These are phyloP conservation scores for Yamadazyma sp. DNA, from an alignment of 805 yeast species.

Conservation along the genomic window DNA sequence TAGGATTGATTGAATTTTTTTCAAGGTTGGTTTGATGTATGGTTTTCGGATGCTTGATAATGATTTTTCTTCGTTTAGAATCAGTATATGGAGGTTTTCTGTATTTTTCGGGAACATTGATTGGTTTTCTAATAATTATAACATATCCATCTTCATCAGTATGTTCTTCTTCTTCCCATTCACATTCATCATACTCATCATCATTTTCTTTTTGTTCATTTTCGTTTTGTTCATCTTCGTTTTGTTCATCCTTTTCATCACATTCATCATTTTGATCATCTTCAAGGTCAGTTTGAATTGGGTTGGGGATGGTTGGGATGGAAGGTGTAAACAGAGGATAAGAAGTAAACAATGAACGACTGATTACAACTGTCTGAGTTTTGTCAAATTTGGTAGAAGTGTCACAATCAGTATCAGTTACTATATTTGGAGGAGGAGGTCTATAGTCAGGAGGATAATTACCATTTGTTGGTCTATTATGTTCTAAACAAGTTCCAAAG, in stretches of 20 bases:
- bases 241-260: slow-evolving; percentile 4
- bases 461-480: slow-evolving; percentile 15
- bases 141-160: slow-evolving; percentile 17
- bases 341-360: background rate
- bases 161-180: slow-evolving; percentile 22
- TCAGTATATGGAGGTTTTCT: slow-evolving; percentile 9
- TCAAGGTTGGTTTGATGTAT: background rate
- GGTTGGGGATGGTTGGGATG: background rate
- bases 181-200: slow-evolving; percentile 12
- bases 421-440: background rate
- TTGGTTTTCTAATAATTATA: slow-evolving; percentile 18
- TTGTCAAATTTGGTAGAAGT: background rate
- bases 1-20: background rate
- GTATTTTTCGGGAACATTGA: slow-evolving; percentile 15
- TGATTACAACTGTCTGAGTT: slow-evolving; percentile 6
- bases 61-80: slow-evolving; percentile 13
- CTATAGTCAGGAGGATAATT: slow-evolving; percentile 10
- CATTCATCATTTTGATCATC: slow-evolving; percentile 3
- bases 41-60: slow-evolving; percentile 9
- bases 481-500: slow-evolving; percentile 47
- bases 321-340: background rate
- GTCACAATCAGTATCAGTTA: slow-evolving; percentile 6
- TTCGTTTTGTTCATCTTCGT: slow-evolving; percentile 1
- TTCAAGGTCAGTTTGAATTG: background rate
- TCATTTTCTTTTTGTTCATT: too few relatives aligned